Conservation (phyloP, 257 asterid species). For the Salvia hispanica region DNA sequence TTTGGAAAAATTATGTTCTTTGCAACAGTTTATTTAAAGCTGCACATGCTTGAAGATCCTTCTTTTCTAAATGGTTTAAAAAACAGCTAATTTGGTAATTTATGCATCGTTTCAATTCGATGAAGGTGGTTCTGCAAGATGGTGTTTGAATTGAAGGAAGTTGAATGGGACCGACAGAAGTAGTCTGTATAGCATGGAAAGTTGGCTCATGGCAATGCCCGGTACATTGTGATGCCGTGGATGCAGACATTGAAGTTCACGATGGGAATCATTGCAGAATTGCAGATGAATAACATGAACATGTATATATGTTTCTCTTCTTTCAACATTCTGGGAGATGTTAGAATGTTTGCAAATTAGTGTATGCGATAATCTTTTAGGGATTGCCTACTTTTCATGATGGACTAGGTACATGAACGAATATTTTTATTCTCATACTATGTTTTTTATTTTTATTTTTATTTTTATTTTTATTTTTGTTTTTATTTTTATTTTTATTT, state of each 20-base stretch:
- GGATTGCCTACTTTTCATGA: neutral
- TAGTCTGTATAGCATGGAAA: neutral
- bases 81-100: neutral
- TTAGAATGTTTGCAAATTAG: neutral
- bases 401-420: no score
- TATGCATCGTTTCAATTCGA: neutral
- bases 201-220: neutral
- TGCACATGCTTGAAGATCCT: neutral
- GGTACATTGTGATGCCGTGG: neutral
- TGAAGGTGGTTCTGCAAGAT: neutral
- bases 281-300: neutral
- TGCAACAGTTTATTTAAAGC: neutral
- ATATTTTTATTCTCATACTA: no score
- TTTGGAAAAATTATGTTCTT: neutral
- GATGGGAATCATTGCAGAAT: neutral
- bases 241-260: constrained; percentile 1
- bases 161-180: neutral
- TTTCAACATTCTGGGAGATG: neutral
- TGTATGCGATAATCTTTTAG: constrained; percentile 6
- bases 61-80: neutral
- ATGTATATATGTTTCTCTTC: neutral
- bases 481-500: no score
- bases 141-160: neutral
- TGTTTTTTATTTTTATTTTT: no score
- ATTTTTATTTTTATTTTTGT: no score